phyloP scores from a whole-genome alignment of 768 basidiomycete genomes.

The Lactifluus hygrophoroides region DNA sequence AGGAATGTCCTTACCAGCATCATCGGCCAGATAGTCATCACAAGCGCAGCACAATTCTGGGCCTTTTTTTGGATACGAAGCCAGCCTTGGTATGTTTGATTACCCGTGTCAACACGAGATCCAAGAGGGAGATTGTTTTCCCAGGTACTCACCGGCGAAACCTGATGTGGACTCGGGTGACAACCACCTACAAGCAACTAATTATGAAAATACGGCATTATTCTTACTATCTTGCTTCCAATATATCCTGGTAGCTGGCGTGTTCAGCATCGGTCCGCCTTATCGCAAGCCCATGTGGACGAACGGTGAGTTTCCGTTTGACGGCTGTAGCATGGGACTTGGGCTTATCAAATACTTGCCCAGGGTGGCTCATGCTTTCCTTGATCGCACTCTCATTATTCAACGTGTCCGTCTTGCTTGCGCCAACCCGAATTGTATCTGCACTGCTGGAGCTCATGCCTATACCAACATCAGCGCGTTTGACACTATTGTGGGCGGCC shows the following conservation, averaged over 20 bases:
- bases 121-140: background rate
- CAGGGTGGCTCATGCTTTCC: constrained; percentile 78
- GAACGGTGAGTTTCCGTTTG: constrained; percentile 56
- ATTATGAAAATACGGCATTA: constrained; percentile 86
- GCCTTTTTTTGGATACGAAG: constrained; percentile 82
- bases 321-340: background rate
- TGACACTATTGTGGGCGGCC: constrained; percentile 59
- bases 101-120: background rate
- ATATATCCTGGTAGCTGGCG: constrained; percentile 92
- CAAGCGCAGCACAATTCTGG: constrained; percentile 74
- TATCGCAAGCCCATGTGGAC: constrained; percentile 94
- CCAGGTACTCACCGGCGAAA: constrained; percentile 23
- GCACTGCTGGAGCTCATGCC: constrained; percentile 68
- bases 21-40: constrained; percentile 85
- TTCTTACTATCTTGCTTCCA: constrained; percentile 98
- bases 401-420: constrained; percentile 69
- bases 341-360: background rate
- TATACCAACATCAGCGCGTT: constrained; percentile 59
- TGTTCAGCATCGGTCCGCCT: constrained; percentile 97
- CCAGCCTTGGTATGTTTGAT: constrained; percentile 64
- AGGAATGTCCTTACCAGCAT: constrained; percentile 92
- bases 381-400: constrained; percentile 60
- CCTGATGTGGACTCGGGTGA: constrained; percentile 34
- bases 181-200: constrained; percentile 71
- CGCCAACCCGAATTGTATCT: constrained; percentile 51